Evolutionary conservation across 305 asterid species (phyloP).

Genomic region (Fraxinus baroniana): DNA sequence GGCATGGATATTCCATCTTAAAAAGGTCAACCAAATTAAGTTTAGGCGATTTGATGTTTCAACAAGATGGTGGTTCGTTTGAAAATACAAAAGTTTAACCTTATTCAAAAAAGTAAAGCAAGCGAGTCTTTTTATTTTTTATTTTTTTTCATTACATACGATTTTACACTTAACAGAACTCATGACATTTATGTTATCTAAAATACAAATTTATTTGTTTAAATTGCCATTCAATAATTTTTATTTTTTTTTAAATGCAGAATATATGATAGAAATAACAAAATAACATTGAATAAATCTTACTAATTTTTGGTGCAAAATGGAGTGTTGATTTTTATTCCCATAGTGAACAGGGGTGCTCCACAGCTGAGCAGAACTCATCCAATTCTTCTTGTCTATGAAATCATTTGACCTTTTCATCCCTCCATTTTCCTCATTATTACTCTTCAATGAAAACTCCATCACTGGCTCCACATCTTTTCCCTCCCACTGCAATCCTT

Average conservation of each 20-base stretch:
- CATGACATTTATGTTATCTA: background rate
- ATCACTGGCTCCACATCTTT: conserved; percentile 6
- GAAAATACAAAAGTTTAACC: background rate
- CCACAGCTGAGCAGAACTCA: conserved; percentile 45
- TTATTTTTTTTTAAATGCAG: background rate
- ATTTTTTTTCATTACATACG: background rate
- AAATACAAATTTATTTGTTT: background rate
- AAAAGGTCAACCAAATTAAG: background rate
- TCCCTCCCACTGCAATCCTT: conserved; percentile 20
- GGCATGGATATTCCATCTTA: no score
- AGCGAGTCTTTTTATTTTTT: background rate
- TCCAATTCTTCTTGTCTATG: conserved; percentile 39
- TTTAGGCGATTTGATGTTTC: background rate
- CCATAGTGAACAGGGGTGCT: conserved; percentile 27
- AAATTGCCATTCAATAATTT: background rate
- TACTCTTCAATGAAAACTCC: conserved; percentile 20
- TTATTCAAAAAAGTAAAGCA: background rate
- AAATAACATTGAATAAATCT: background rate
- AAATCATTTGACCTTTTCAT: conserved; percentile 18
- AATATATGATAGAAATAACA: background rate
- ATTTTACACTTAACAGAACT: background rate
- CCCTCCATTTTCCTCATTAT: conserved; percentile 21
- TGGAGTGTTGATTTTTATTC: conserved; percentile 6
- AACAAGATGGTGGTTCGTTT: background rate
- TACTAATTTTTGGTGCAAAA: conserved; percentile 15